phyloP scores from a whole-genome alignment of 1,284 basidiomycete genomes.

The Papiliotrema fonsecae region DNA sequence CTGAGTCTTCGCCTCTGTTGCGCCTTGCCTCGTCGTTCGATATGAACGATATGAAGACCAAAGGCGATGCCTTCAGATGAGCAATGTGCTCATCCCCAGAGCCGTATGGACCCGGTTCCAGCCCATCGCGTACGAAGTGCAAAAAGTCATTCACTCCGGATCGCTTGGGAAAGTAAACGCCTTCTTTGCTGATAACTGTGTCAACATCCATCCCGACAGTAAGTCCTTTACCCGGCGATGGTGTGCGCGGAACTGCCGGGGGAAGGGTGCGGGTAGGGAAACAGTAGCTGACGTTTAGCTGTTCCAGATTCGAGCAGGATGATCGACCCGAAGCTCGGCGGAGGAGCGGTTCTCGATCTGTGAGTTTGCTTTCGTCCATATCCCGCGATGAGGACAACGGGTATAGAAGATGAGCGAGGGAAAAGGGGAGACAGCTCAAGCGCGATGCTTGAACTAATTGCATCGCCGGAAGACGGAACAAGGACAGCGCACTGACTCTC shows the following conservation, averaged over 20 bases:
- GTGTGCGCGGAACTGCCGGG: no score
- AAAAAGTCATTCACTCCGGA: conserved; percentile 41
- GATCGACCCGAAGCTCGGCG: conserved; percentile 72
- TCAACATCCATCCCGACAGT: conserved; percentile 67
- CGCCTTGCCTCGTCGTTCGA: background rate
- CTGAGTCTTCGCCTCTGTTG: conserved; percentile 49
- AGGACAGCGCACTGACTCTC: background rate
- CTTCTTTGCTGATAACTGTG: conserved; percentile 65
- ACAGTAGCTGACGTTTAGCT: no score
- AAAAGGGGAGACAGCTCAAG: no score
- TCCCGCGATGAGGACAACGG: no score
- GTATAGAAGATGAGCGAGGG: no score
- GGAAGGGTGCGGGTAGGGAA: no score
- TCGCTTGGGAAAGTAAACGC: conserved; percentile 45
- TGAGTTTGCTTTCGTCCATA: conserved; percentile 47
- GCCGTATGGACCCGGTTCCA: conserved; percentile 49
- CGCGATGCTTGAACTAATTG: no score
- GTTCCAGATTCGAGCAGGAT: no score
- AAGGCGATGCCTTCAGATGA: no score
- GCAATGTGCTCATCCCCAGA: conserved; percentile 8
- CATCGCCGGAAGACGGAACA: no score
- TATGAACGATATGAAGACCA: no score
- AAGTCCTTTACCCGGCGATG: conserved; percentile 33
- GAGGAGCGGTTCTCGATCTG: conserved; percentile 80
- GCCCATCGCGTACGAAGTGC: conserved; percentile 44